Evolutionary conservation across 768 basidiomycete genomes (phyloP).

Genomic region (Pulveroboletus sp.): DNA sequence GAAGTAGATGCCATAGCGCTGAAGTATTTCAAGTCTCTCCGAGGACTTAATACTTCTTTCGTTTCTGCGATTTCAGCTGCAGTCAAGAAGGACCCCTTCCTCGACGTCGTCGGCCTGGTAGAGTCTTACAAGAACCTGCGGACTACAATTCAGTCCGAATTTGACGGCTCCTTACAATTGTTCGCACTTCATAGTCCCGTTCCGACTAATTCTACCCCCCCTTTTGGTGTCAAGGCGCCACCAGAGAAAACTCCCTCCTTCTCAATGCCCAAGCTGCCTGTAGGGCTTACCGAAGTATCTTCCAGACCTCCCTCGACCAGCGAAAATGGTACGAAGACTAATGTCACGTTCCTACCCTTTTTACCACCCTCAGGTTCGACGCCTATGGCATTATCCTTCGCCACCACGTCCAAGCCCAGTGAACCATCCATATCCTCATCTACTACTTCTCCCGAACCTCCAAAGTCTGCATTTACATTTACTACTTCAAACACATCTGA

Average conservation of each 20-base stretch:
- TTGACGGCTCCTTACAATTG: constrained; percentile 34
- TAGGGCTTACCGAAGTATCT: constrained; percentile 15
- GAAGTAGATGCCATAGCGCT: constrained; percentile 33
- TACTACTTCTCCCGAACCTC: constrained; percentile 12
- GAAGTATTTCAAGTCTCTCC: constrained; percentile 64
- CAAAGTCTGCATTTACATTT: constrained; percentile 31
- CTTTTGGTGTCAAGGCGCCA: constrained; percentile 6
- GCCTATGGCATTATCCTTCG: constrained; percentile 10
- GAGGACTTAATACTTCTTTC: constrained; percentile 69
- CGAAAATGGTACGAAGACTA: constrained; percentile 17
- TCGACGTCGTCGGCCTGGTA: constrained; percentile 52
- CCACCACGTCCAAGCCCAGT: constrained; percentile 14
- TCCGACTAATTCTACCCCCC: constrained; percentile 10
- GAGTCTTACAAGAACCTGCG: constrained; percentile 59
- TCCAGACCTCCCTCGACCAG: constrained; percentile 5
- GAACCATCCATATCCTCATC: constrained; percentile 13
- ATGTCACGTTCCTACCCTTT: constrained; percentile 24
- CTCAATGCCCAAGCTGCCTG: constrained; percentile 35
- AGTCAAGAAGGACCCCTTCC: constrained; percentile 65
- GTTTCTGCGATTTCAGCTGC: constrained; percentile 53
- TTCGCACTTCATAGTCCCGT: constrained; percentile 1
- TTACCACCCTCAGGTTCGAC: constrained; percentile 17
- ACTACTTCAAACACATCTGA: constrained; percentile 6
- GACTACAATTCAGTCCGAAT: constrained; percentile 50
- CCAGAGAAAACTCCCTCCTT: constrained; percentile 18